Evolutionary conservation across 192 early-diverging fungal species (phyloP).

Genomic region (Umbelopsis sp.): DNA sequence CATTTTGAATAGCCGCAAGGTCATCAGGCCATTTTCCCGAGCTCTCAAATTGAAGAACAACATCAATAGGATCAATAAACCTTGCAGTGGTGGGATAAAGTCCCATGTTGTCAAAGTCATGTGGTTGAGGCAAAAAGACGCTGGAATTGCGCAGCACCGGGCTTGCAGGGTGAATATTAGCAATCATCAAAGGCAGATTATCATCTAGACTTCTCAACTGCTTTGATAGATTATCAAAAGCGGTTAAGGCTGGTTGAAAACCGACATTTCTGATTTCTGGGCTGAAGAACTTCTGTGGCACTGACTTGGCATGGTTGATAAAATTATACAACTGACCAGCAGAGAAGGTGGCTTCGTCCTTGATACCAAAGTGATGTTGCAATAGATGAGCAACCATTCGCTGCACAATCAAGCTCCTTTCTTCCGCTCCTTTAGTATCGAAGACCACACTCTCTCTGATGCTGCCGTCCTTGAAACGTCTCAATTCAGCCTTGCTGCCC

Average conservation of each 20-base stretch:
- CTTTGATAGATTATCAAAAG: constrained; percentile 69
- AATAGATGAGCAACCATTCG: constrained; percentile 81
- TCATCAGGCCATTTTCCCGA: constrained; percentile 92
- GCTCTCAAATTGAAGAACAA: constrained; percentile 81
- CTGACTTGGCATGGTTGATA: constrained; percentile 52
- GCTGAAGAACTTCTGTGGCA: constrained; percentile 51
- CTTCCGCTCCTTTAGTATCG: constrained; percentile 62
- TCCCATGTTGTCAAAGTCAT: constrained; percentile 44
- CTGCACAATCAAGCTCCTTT: constrained; percentile 72
- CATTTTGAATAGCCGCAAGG: constrained; percentile 80
- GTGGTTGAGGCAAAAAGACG: constrained; percentile 76
- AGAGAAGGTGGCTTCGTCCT: constrained; percentile 56
- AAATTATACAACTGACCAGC: constrained; percentile 69
- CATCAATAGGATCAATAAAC: constrained; percentile 74
- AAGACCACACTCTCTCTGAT: constrained; percentile 92
- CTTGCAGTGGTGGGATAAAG: constrained; percentile 49
- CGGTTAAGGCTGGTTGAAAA: constrained; percentile 69
- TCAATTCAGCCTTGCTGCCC: constrained; percentile 88
- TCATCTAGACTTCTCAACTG: constrained; percentile 61
- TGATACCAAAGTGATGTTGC: constrained; percentile 68
- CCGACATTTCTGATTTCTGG: constrained; percentile 44
- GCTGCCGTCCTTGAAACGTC: constrained; percentile 93
- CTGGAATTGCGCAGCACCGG: constrained; percentile 72
- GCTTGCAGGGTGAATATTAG: constrained; percentile 57
- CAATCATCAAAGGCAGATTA: constrained; percentile 68